These are phyloP conservation scores for Phytophthora foliorum DNA, from an alignment of 352 stramenopile genomes.

Conservation along the genomic window DNA sequence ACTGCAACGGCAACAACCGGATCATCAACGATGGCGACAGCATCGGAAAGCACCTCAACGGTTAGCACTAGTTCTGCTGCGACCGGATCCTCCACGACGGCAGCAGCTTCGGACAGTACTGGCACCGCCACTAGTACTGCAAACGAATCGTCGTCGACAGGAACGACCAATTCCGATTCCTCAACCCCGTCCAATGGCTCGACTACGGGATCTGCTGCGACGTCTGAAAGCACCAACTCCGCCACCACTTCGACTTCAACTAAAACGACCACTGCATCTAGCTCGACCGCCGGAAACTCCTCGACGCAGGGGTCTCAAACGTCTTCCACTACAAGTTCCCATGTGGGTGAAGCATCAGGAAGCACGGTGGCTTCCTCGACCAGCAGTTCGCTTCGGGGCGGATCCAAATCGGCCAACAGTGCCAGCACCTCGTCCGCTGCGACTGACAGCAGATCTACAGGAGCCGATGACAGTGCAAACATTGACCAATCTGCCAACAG, in stretches of 20 bases:
- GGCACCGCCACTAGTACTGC: neutral
- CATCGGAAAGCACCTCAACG: neutral
- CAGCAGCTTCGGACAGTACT: neutral
- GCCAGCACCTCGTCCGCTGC: neutral
- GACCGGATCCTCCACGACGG: neutral
- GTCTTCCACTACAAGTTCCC: slow-evolving; percentile 7
- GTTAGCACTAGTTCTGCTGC: neutral
- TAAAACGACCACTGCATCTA: slow-evolving; percentile 5
- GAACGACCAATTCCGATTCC: neutral
- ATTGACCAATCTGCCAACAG: slow-evolving; percentile 10
- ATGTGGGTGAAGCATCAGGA: slow-evolving; percentile 2
- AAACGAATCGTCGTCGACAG: neutral
- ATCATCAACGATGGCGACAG: neutral
- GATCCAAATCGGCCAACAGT: slow-evolving; percentile 7
- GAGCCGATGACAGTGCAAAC: slow-evolving; percentile 1
- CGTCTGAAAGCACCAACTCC: slow-evolving; percentile 4
- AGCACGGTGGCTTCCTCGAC: neutral
- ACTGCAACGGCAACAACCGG: neutral
- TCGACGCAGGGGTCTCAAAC: slow-evolving; percentile 3
- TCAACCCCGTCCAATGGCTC: neutral
- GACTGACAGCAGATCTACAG: slow-evolving; percentile 5
- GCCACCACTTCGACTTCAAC: slow-evolving; percentile 5
- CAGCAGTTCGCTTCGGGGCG: slow-evolving; percentile 21
- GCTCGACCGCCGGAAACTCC: slow-evolving; percentile 14
- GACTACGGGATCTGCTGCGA: neutral